Conservation (phyloP, 225 moss, liverwort and hornwort species). For the Lunularia cruciata region DNA sequence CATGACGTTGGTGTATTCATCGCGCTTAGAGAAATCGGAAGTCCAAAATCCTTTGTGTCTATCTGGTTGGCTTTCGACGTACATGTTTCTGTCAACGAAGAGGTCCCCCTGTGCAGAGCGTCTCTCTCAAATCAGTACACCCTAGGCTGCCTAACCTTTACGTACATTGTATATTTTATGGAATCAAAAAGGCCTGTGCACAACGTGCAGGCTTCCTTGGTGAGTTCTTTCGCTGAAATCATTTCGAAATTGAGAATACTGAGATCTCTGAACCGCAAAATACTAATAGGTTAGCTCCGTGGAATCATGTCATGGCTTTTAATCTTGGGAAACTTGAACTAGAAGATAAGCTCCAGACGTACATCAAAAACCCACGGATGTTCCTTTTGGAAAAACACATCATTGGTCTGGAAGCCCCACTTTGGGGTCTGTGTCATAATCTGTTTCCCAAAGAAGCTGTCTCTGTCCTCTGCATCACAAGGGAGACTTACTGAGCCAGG, state of each 20-base stretch:
- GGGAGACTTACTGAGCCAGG: neutral
- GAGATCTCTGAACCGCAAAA: no score
- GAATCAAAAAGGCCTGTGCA: no score
- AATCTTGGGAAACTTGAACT: no score
- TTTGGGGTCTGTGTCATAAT: slow-evolving; percentile 76
- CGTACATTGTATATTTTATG: no score
- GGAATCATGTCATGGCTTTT: no score
- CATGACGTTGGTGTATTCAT: slow-evolving; percentile 70
- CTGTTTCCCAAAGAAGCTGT: slow-evolving; percentile 85
- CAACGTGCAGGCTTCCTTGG: no score
- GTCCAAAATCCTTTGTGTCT: slow-evolving; percentile 88
- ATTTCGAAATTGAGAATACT: no score
- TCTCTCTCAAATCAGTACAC: no score
- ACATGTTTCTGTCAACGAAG: slow-evolving; percentile 82
- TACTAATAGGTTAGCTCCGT: no score
- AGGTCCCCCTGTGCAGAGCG: slow-evolving; percentile 73
- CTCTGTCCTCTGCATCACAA: slow-evolving; percentile 57
- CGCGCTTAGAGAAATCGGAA: slow-evolving; percentile 65
- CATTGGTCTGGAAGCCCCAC: slow-evolving; percentile 89
- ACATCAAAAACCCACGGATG: slow-evolving; percentile 97
- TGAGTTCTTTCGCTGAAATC: no score
- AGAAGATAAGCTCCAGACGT: slow-evolving; percentile 15
- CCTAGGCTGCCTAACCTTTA: no score
- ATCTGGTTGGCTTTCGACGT: slow-evolving; percentile 71
- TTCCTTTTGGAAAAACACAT: slow-evolving; percentile 90